Evolutionary conservation across 1,284 basidiomycete genomes (phyloP).

Genomic region (Cutaneotrichosporon cyanovorans): DNA sequence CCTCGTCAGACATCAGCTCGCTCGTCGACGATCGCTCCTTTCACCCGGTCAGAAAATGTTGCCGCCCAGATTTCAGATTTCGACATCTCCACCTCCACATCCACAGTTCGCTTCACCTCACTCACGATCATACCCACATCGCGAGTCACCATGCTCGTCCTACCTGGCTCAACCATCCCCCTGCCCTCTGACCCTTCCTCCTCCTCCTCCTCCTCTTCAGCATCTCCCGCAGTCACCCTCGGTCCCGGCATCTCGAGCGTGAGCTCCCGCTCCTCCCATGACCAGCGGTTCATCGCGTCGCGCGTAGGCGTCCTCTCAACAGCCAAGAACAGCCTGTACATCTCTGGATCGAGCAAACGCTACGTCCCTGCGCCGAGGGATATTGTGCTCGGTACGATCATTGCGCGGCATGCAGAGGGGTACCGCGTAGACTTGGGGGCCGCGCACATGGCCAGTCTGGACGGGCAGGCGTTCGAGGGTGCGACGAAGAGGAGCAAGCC

Average conservation of each 20-base stretch:
- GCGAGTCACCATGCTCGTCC: constrained; percentile 32
- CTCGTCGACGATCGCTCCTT: no score
- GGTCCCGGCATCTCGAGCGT: constrained; percentile 38
- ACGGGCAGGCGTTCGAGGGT: constrained; percentile 51
- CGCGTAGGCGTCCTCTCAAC: constrained; percentile 33
- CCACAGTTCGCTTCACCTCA: no score
- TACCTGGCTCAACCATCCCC: constrained; percentile 40
- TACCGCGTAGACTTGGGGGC: constrained; percentile 51
- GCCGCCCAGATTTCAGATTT: no score
- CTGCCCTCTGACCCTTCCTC: constrained; percentile 8
- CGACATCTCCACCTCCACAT: no score
- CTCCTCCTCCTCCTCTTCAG: not conserved
- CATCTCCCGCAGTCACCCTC: constrained; percentile 28
- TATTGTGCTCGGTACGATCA: constrained; percentile 49
- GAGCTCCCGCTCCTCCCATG: constrained; percentile 9
- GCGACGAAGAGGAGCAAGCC: constrained; percentile 51
- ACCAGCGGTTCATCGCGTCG: constrained; percentile 27
- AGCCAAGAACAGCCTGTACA: constrained; percentile 33
- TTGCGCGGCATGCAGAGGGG: constrained; percentile 48
- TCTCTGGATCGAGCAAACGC: constrained; percentile 42
- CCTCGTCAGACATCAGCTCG: no score
- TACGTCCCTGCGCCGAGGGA: constrained; percentile 48
- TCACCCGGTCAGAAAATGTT: no score
- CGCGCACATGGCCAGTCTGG: constrained; percentile 46
- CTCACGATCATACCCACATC: no score